These are phyloP conservation scores for Podaxis mareebaensis DNA, from an alignment of 768 basidiomycete species.

Conservation along the genomic window DNA sequence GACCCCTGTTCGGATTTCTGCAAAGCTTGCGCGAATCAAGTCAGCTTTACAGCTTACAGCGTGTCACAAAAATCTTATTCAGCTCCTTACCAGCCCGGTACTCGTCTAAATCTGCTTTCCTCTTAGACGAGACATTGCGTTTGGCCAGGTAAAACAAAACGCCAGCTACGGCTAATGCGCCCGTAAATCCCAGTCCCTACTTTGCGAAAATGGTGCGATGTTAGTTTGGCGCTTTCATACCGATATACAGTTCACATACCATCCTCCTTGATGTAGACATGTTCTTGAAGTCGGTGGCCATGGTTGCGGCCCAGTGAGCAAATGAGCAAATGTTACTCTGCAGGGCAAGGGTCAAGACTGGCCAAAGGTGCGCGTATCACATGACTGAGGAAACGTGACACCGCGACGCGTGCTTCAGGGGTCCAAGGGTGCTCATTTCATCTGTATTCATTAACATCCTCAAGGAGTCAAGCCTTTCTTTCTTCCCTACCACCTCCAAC, in stretches of 20 bases:
- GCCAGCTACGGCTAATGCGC: slow-evolving; percentile 31
- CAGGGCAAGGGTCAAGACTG: not conserved
- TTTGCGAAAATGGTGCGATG: not conserved
- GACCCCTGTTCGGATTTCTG: not conserved
- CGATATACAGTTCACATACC: no score
- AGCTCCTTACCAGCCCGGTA: slow-evolving; percentile 29
- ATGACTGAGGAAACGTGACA: no score
- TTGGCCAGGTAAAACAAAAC: slow-evolving; percentile 35
- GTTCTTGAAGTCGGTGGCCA: slow-evolving; percentile 1
- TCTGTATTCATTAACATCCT: no score
- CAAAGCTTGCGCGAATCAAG: not conserved
- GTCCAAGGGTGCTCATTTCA: no score
- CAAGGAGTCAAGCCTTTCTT: no score
- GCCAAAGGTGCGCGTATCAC: no score
- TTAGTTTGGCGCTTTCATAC: no score
- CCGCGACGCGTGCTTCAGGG: no score
- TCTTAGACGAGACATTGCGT: slow-evolving; percentile 29
- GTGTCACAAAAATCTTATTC: not conserved
- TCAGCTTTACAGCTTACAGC: not conserved
- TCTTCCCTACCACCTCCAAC: no score
- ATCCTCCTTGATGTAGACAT: slow-evolving; percentile 20
- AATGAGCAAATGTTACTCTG: not conserved
- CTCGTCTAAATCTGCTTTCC: slow-evolving; percentile 34
- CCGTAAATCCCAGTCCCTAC: slow-evolving; percentile 32
- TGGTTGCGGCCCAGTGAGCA: not conserved